Base-by-base conservation (phyloP, 2,329 filamentous ascomycete genomes). In the Fusarium compactum region DNA sequence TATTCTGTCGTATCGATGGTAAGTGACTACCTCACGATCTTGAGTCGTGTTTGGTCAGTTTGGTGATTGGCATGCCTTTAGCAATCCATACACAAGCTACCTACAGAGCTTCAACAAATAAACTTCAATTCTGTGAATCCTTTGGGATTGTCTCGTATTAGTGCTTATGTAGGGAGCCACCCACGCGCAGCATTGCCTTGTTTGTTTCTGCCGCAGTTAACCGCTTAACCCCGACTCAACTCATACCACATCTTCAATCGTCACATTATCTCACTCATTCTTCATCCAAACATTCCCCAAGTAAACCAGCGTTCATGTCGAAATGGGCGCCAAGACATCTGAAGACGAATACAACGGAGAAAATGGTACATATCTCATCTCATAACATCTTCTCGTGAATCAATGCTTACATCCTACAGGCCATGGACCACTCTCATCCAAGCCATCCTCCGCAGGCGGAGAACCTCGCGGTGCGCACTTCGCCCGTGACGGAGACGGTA, bases 401-500 rank as follows among this genome's bases (percentile, higher is more conserved):
- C 7, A 24, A 43, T 32, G 20, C 71, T 74, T 15, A 75, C 58
- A 44, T 6, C 3, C 20, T 2, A 14, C 30, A 75, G 73, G 73
- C 43, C 60, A 62, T 38, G 67, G 69, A 48, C 61, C 73, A 30
- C 64, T 65, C 60, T 62, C 71, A 15, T 51, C 63, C 50, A 62
- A 67, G 29, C 45, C 67, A 46, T 61, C 59, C 43, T 65, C 71
- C 55, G 61, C 69, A 52, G 81, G 82, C 44, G 83, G 83, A 50
- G 80, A 83, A 63, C 80, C 82, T 41, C 80, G 81, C 10, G 83
- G 82, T 34, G 70, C 70, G 8, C 82, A 84, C 62, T 67, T 80
- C 43, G 78, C 79, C 63, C 78, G 79, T 44, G 83, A 85, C 60
- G 82, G 82, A 10, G 83, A 85, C 55, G 79, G 80, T 6, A 80